Evolutionary conservation across 305 asterid species (phyloP).

Genomic region (Coffea humblotiana): DNA sequence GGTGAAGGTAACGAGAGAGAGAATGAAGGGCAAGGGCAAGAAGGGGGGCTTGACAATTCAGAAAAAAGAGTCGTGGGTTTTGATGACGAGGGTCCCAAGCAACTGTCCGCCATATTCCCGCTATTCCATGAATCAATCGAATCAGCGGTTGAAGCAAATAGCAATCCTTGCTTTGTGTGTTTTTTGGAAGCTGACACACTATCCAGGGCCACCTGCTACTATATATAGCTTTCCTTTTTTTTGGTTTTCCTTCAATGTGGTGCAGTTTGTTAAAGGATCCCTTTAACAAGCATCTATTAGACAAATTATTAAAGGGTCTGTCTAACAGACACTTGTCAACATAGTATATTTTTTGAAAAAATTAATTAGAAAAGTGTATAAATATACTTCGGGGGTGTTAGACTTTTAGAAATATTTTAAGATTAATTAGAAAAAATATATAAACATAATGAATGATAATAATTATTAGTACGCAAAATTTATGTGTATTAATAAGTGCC

Average conservation of each 20-base stretch:
- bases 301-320: too few species aligned
- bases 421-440: too few species aligned
- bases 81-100: conserved; percentile 49
- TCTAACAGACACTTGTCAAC: too few species aligned
- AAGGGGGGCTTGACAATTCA: not conserved
- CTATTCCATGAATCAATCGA: conserved; percentile 5
- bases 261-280: too few species aligned
- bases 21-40: conserved; percentile 6
- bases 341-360: too few species aligned
- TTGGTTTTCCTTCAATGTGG: not conserved
- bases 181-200: not conserved
- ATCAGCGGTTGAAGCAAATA: not conserved
- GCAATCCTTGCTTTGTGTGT: not conserved
- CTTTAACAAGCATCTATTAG: too few species aligned
- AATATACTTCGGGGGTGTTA: too few species aligned
- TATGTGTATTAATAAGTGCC: too few species aligned
- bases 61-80: not conserved
- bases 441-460: too few species aligned
- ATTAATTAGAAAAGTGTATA: too few species aligned
- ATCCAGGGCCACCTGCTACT: not conserved
- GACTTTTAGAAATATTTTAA: too few species aligned
- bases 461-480: too few species aligned
- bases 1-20: conserved; percentile 23
- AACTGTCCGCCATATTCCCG: conserved; percentile 68
- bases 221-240: not conserved